Base-by-base conservation (phyloP, 495 filamentous ascomycete species). In the Neurospora sp. region DNA sequence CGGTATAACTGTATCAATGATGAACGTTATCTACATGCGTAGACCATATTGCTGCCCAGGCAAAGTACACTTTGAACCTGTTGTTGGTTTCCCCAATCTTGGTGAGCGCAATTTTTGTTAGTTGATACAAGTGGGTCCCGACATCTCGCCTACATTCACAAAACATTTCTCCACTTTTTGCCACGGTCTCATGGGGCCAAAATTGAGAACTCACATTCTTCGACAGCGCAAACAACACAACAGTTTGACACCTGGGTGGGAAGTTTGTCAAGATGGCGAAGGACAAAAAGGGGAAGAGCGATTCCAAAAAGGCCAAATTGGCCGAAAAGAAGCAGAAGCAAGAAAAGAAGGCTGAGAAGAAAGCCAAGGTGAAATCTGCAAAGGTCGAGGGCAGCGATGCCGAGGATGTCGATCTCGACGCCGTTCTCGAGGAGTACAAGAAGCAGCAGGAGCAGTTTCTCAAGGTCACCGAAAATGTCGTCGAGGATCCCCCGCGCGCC, bases 391-490 rank as follows among this genome's bases (percentile, higher is more conserved):
- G 93, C 78, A 94, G 91, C 79, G 92, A 96, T 78, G 92, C 85
- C 43, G 94, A 97, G 83, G 94, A 97, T 76, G 89, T 94, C n/a
- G 96, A 99, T 82, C 85, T 99, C 54, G 96, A 99, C 81, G 89
- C 91, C n/a, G 93, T 99, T n/a, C 90, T 98, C 15, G 94, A 93
- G 21, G 93, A 96, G 82, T 98, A 97, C 79, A 89, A 88, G 71
- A 85, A 82, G 74, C 81, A 94, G 82, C 96, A 99, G 84, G 94
- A 96, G 72, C 90, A 91, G 77, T 97, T 96, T 78, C 88, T 95
- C 75, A 97, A 97, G 84, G 89, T 99, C 77, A 97, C 95, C 5
- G 96, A 99, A 82, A 86, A 87, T 9, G 80, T 86, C 3, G 90
- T 88, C n/a, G 81, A 85, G 21, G 89, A 85, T 10, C 93, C 96